Percentiles rank a stretch among this genome's conserved stretches.
These are phyloP conservation scores for Nakazawaea peltata DNA, from an alignment of 805 yeast genomes.

Conservation along the genomic window DNA sequence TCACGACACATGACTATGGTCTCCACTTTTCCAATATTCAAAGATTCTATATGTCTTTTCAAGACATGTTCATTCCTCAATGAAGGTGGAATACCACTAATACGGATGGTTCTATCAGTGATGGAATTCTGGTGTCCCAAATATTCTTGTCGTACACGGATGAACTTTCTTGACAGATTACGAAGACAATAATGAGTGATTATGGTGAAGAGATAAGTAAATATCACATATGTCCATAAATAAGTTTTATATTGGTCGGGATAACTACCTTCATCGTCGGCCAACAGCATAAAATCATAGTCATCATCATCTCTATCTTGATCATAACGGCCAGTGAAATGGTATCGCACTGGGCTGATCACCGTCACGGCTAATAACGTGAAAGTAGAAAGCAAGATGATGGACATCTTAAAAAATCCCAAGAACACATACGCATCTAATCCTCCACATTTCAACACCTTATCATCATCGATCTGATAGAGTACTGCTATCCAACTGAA, in stretches of 20 bases:
- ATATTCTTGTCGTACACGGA: constrained; percentile 69
- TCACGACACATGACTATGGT: constrained; percentile 76
- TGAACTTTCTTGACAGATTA: constrained; percentile 65
- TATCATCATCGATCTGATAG: constrained; percentile 37
- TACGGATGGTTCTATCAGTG: constrained; percentile 83
- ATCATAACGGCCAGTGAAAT: constrained; percentile 41
- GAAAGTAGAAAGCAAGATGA: constrained; percentile 33
- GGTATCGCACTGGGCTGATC: constrained; percentile 45
- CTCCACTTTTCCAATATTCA: constrained; percentile 75
- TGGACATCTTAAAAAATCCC: constrained; percentile 51
- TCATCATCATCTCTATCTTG: constrained; percentile 16
- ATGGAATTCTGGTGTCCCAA: constrained; percentile 82
- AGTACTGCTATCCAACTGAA: constrained; percentile 49
- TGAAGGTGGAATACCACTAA: constrained; percentile 84
- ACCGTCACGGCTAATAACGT: constrained; percentile 38
- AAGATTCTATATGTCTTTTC: constrained; percentile 64
- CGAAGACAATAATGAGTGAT: constrained; percentile 53
- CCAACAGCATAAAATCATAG: constrained; percentile 1
- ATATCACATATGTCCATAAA: constrained; percentile 79
- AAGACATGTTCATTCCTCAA: constrained; percentile 65
- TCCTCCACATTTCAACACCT: constrained; percentile 48
- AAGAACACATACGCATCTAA: constrained; percentile 51
- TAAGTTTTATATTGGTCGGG: constrained; percentile 45
- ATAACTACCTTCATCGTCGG: constrained; percentile 1
- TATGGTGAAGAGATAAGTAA: constrained; percentile 80